Evolutionary conservation across 768 basidiomycete genomes (phyloP).

Genomic region (Hemileccinum impolitum): DNA sequence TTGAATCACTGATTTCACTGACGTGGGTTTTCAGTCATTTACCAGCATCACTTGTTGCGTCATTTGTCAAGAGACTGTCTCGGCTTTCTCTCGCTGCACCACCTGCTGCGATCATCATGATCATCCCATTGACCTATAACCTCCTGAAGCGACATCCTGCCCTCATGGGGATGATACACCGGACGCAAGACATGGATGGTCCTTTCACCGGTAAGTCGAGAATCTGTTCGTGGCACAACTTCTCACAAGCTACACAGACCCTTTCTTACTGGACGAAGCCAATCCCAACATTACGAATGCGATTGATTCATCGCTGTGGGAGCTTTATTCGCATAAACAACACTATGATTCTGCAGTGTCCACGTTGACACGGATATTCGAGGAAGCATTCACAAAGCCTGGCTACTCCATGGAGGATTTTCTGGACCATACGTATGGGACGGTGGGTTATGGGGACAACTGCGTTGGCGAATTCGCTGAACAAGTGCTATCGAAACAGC

Average conservation of each 20-base stretch:
- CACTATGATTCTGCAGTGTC: constrained; percentile 90
- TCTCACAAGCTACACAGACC: constrained; percentile 44
- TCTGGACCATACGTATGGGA: constrained; percentile 87
- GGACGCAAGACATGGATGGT: constrained; percentile 38
- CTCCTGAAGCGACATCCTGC: constrained; percentile 88
- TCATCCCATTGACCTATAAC: constrained; percentile 94
- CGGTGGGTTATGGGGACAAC: constrained; percentile 44
- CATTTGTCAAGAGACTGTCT: constrained; percentile 90
- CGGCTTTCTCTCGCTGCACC: constrained; percentile 82
- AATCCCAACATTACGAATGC: constrained; percentile 80
- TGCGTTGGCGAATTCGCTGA: constrained; percentile 1
- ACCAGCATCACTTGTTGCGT: constrained; percentile 87
- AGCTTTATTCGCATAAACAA: constrained; percentile 69
- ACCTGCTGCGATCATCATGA: constrained; percentile 85
- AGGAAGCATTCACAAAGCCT: constrained; percentile 92
- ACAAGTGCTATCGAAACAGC: constrained; percentile 39
- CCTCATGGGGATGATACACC: constrained; percentile 92
- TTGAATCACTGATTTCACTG: background rate
- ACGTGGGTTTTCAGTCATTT: constrained; percentile 60
- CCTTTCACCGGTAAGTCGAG: constrained; percentile 32
- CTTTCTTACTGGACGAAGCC: constrained; percentile 61
- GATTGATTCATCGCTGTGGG: constrained; percentile 89
- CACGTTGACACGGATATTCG: constrained; percentile 82
- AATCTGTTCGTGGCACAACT: background rate
- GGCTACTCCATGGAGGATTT: constrained; percentile 92